Conservation (phyloP, 768 basidiomycete genomes). For the Inosperma sp. region DNA sequence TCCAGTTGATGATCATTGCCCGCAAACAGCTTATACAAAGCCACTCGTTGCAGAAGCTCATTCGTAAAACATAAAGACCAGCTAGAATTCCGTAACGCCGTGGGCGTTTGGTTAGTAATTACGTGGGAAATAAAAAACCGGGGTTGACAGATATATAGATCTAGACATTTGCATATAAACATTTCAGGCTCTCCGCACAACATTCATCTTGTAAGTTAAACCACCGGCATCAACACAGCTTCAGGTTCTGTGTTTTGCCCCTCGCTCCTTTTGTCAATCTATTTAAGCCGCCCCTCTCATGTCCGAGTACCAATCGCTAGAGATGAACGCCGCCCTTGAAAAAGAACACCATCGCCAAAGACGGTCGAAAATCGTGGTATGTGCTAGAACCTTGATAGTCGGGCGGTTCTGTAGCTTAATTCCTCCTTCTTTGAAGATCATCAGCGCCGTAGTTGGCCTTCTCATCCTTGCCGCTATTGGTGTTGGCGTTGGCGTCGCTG, state of each 20-base stretch:
- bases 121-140: too few relatives aligned
- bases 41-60: not conserved
- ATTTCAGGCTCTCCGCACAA: too few relatives aligned
- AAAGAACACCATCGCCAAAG: slow-evolving; percentile 27
- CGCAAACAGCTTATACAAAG: slow-evolving; percentile 14
- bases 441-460: slow-evolving; percentile 45
- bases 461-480: slow-evolving; percentile 52
- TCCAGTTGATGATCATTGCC: too few relatives aligned
- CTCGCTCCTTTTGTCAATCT: slow-evolving; percentile 9
- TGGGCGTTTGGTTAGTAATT: too few relatives aligned
- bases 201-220: too few relatives aligned
- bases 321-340: slow-evolving; percentile 28
- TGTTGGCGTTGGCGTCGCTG: slow-evolving; percentile 59
- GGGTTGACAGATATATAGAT: too few relatives aligned
- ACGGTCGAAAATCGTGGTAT: slow-evolving; percentile 56
- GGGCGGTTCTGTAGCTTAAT: too few relatives aligned
- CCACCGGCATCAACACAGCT: not conserved
- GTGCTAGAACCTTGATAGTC: too few relatives aligned
- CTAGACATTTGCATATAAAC: too few relatives aligned
- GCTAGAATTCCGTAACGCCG: too few relatives aligned
- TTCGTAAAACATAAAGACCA: too few relatives aligned
- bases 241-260: not conserved
- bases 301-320: slow-evolving; percentile 16
- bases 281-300: slow-evolving; percentile 3
- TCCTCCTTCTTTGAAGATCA: slow-evolving; percentile 39